Evolutionary conservation across 139 green algal species (phyloP).

Genomic region (Tetradesmus lagerheimii): DNA sequence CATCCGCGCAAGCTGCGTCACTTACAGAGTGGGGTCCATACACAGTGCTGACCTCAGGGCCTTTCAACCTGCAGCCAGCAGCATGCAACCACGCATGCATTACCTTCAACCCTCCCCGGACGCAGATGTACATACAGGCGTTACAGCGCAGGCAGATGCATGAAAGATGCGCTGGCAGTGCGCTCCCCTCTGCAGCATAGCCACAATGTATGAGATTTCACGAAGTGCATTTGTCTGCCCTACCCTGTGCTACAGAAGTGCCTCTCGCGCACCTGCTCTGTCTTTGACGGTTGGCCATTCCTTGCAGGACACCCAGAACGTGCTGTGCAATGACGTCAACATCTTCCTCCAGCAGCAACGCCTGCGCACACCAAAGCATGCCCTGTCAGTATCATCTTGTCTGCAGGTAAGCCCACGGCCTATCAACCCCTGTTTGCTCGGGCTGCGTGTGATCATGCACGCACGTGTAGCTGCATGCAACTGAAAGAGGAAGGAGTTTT

Average conservation of each 20-base stretch:
- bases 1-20: not conserved
- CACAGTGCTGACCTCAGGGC: not conserved
- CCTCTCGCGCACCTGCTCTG: not conserved
- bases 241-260: not conserved
- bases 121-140: too few species aligned
- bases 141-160: not conserved
- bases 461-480: too few species aligned
- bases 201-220: too few species aligned
- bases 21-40: not conserved
- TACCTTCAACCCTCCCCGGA: too few species aligned
- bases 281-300: not conserved
- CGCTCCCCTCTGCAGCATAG: not conserved
- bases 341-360: constrained; percentile 47
- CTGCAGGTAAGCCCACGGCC: too few species aligned
- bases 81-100: not conserved
- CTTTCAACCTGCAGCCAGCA: constrained; percentile 7
- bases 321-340: constrained; percentile 34
- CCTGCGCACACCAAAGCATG: not conserved
- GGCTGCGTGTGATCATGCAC: too few species aligned
- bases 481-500: too few species aligned
- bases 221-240: not conserved
- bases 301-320: constrained; percentile 13
- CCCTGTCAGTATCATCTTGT: too few species aligned
- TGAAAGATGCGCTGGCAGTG: too few species aligned
- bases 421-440: too few species aligned